Evolutionary conservation across 805 yeast species (phyloP).

Genomic region (Saccharomycopsis sp.): DNA sequence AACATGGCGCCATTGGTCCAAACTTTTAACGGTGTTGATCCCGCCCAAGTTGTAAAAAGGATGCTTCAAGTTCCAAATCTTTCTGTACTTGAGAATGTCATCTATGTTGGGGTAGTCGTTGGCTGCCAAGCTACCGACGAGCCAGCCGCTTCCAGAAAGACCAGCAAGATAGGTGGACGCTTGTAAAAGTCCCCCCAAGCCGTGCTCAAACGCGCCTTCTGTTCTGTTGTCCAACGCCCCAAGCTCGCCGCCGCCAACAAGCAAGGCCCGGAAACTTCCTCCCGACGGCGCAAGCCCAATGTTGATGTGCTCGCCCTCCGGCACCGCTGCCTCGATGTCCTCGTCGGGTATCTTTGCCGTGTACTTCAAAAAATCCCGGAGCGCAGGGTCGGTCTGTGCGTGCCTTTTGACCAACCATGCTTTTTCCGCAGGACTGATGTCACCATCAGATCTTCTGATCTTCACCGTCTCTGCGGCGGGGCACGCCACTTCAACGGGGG

Average conservation of each 20-base stretch:
- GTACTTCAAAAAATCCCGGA: conserved; percentile 38
- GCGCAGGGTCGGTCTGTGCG: conserved; percentile 36
- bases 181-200: conserved; percentile 68
- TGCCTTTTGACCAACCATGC: conserved; percentile 45
- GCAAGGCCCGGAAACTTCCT: conserved; percentile 87
- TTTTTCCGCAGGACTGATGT: conserved; percentile 29
- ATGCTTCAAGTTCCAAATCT: conserved; percentile 60
- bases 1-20: conserved; percentile 33
- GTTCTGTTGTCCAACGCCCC: conserved; percentile 74
- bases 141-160: conserved; percentile 80
- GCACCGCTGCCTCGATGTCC: conserved; percentile 31
- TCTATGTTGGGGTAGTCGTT: conserved; percentile 71
- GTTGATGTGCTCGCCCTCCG: conserved; percentile 30
- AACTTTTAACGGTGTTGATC: conserved; percentile 44
- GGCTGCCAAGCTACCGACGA: conserved; percentile 54
- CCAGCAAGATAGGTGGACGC: conserved; percentile 66
- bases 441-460: too few relatives aligned
- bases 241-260: conserved; percentile 75
- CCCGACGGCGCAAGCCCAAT: conserved; percentile 65
- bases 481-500: too few relatives aligned
- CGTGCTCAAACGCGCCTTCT: conserved; percentile 39
- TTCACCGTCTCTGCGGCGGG: too few relatives aligned
- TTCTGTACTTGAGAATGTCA: conserved; percentile 36
- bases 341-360: conserved; percentile 27
- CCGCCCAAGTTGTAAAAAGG: conserved; percentile 53